Evolutionary conservation across 192 early-diverging fungal species (phyloP).

Genomic region (Geranomyces michiganensis): DNA sequence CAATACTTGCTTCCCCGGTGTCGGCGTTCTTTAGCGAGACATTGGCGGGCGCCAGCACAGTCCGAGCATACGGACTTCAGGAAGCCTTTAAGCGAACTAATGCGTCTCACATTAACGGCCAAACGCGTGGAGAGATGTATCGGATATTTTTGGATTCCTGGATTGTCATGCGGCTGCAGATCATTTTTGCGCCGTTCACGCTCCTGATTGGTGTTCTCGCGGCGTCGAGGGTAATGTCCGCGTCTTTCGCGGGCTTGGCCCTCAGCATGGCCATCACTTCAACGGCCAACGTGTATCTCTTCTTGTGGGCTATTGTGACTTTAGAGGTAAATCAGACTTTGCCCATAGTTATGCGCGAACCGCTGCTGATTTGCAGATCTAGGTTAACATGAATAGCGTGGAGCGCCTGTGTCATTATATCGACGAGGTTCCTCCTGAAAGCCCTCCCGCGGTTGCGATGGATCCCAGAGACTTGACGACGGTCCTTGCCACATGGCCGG

Average conservation of each 20-base stretch:
- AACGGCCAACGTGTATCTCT: background rate
- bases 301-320: background rate
- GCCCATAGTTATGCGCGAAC: no score
- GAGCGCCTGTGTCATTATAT: constrained; percentile 51
- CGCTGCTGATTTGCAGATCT: no score
- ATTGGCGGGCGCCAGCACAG: no score
- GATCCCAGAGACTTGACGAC: constrained; percentile 39
- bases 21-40: no score
- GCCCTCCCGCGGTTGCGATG: background rate
- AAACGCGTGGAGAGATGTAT: no score
- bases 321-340: background rate
- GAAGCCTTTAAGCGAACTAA: no score
- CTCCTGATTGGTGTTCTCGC: background rate
- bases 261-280: background rate
- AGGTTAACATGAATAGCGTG: constrained; percentile 36
- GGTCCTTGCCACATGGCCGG: constrained; percentile 42
- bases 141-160: no score
- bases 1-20: no score
- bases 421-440: constrained; percentile 27
- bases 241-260: background rate
- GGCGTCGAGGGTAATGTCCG: background rate
- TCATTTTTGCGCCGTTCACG: background rate
- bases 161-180: background rate
- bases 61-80: no score
- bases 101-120: no score